These are phyloP conservation scores for Ephemerocybe angulata DNA, from an alignment of 768 basidiomycete species.

Conservation along the genomic window DNA sequence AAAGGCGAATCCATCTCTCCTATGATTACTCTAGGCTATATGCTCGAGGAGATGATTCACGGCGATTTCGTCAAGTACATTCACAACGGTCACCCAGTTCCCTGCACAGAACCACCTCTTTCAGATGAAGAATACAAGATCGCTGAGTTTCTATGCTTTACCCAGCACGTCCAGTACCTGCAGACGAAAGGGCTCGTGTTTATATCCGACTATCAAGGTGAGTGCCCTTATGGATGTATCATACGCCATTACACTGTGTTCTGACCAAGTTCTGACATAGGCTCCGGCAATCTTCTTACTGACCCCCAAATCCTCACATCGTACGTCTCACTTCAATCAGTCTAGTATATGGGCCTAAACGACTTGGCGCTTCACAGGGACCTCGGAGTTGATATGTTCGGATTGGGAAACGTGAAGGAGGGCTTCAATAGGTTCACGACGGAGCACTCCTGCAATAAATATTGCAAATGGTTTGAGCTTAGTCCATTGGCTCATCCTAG, in stretches of 20 bases:
- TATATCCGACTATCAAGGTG: constrained; percentile 17
- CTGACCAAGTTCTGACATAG: not conserved
- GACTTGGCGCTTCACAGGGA: not conserved
- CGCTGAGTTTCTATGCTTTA: constrained; percentile 14
- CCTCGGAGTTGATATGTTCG: not conserved
- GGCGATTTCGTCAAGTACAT: constrained; percentile 17
- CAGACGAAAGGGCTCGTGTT: constrained; percentile 10
- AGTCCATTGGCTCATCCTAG: too few species aligned
- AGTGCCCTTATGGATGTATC: too few species aligned
- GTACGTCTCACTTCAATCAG: not conserved
- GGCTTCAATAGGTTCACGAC: constrained; percentile 5
- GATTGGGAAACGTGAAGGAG: too few species aligned
- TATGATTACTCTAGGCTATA: not conserved
- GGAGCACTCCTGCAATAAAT: constrained; percentile 7
- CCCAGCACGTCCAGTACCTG: constrained; percentile 17
- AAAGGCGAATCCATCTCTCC: not conserved
- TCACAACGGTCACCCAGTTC: constrained; percentile 12
- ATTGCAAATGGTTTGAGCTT: constrained; percentile 13
- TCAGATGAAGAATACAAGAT: constrained; percentile 1
- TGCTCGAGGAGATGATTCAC: constrained; percentile 15
- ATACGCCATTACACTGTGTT: not conserved
- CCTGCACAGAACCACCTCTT: not conserved
- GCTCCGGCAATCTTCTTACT: constrained; percentile 11
- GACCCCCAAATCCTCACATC: constrained; percentile 19
- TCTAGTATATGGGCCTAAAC: not conserved